Percentiles rank a stretch among this genome's conserved stretches.
Conservation (phyloP, 2,329 filamentous ascomycete genomes). For the Aphanocladium album region DNA sequence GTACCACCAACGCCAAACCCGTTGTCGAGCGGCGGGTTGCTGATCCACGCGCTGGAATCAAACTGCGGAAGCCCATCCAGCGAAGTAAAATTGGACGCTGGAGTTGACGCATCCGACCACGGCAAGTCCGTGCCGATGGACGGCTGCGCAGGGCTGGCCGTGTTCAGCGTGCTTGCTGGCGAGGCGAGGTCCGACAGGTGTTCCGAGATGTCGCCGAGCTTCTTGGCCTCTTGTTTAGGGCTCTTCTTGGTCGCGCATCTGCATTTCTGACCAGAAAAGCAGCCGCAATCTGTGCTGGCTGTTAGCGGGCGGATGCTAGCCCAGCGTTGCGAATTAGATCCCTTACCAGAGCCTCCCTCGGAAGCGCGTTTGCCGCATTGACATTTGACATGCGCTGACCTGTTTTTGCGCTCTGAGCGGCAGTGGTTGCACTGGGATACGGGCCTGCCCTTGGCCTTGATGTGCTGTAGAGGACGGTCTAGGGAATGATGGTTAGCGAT, state of each 20-base stretch:
- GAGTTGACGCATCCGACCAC: background rate
- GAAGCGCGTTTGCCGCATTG: constrained; percentile 58
- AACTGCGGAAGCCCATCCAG: background rate
- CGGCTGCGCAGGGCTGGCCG: background rate
- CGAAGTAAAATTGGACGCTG: background rate
- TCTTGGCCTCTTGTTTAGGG: background rate
- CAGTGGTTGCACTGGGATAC: constrained; percentile 13
- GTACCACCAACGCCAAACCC: background rate
- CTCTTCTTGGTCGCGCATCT: constrained; percentile 14
- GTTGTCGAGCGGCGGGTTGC: background rate
- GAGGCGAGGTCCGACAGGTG: background rate
- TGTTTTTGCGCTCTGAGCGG: constrained; percentile 8
- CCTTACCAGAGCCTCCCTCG: constrained; percentile 4
- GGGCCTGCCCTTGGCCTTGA: constrained; percentile 8
- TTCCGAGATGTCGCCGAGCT: constrained; percentile 1
- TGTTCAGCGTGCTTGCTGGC: background rate
- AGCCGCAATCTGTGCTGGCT: background rate
- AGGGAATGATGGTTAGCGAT: background rate
- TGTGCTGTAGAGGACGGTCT: constrained; percentile 10
- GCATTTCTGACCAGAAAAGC: constrained; percentile 2
- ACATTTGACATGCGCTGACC: constrained; percentile 12
- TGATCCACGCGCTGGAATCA: background rate
- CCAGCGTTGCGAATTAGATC: too few relatives aligned
- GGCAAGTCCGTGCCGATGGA: background rate
- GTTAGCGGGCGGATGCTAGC: background rate